Base-by-base conservation (phyloP, 768 basidiomycete genomes). In the Postia placenta region DNA sequence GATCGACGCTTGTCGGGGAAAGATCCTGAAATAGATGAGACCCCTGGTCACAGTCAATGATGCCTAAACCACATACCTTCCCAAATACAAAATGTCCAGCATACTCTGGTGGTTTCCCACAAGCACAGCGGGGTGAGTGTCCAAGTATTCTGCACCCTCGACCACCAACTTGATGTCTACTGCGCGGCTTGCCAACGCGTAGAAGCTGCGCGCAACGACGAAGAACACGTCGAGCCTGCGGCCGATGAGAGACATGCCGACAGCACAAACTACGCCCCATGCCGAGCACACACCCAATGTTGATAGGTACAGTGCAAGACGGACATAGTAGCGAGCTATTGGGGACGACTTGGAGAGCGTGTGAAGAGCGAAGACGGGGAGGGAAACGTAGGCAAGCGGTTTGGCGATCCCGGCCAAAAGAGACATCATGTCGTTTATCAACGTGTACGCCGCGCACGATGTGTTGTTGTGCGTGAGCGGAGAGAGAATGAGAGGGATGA, bases 81-180 rank as follows among this genome's bases (percentile, higher is more conserved):
- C 92, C 46, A 92, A 69, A 58, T 81, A 81, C 28, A 95, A 64
- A 52, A 99, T 78, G 66, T 96, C 92, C 38, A 96, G 65, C 80
- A 92, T 87, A 50, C 86, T 92, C 72, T 98, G 95, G 64, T 98
- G 95, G 63, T 97, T 98, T 11, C 78, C 80, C 61, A 97, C 78
- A 23, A 92, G 65, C 11, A 97, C 78, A 1, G 82, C 80, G 6
- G 92, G 90, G 43, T 73, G 69, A n/a, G 73, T 75, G 56, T 72
- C 66, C 39, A 98, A 69, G 63, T 93, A 70, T 62, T 98, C 91
- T 61, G 81, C 81, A 11, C 92, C 93, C 63, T 98, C 93, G 27
- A 98, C 76, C 49, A 83, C 78, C 57, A 96, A 69, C 40, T 68
- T 64, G 53, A 94, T 67, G 56, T 81, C 85, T 39, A 95, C 62